Evolutionary conservation across 176 grass and related monocot species (phyloP), one percentile per base, ranked within the genome.

Genomic region (Phoenix roebelenii): DNA sequence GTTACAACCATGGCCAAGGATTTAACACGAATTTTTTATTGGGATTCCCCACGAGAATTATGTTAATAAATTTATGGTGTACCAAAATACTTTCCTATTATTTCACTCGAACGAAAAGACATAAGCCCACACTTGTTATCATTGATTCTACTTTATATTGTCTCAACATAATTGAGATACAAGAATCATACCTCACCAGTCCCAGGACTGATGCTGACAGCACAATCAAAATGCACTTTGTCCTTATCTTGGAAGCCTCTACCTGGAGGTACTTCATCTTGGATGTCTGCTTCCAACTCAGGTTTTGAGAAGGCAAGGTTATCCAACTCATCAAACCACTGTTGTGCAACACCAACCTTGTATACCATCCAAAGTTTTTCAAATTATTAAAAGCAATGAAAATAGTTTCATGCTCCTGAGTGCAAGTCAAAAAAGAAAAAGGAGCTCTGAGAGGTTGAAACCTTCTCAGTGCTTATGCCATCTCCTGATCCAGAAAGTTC

Each of bases 251-350:
- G 78, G 59, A 72, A 77, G 50, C 16, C 70, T 58, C 39, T 76
- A 22, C 74, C 63, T 50, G 65, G 51, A 20, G 65, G 53, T 49
- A 65, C 71, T 51, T 77, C 62, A 3, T 49, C 58, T 65, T 82
- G 51, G 2, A 1, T 16, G 12, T 68, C 20, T 59, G 67, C 59
- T 73, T 83, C 92, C 57, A 82, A 78, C 1, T 66, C 23, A 50
- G 54, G 68, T 72, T 75, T 66, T 7, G 81, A 80, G 52, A 97
- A 97, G 7, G 87, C 87, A 61, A 97, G 87, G 52, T 91, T 97
- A 75, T 97, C 92, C 66, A 97, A 65, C 63, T 97, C 84, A 76
- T 91, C 92, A 5, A 83, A 97, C 87, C 83, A 97, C 60, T 88
- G 83, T 50, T 88, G 92, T 18, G 92, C 87, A 53, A 88, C 80